phyloP scores from a whole-genome alignment of 441 rosid genomes.

The Pelargonium australe region DNA sequence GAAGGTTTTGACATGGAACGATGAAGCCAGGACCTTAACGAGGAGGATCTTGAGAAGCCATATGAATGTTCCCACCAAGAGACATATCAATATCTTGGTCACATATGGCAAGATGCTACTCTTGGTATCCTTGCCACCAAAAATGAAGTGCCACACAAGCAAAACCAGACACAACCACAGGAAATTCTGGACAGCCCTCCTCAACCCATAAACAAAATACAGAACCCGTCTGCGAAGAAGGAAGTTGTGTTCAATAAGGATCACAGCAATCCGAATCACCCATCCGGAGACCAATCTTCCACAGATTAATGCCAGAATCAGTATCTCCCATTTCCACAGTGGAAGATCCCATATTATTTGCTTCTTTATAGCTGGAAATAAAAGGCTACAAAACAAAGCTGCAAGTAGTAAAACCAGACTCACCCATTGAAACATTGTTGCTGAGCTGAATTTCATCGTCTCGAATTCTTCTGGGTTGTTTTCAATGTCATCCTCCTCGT shows the following conservation, averaged over 20 bases:
- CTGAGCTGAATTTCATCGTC: conserved; percentile 8
- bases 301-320: conserved; percentile 45
- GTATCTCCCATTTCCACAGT: conserved; percentile 59
- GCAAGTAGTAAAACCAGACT: conserved; percentile 14
- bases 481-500: conserved; percentile 15
- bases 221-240: conserved; percentile 46
- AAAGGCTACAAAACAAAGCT: conserved; percentile 35
- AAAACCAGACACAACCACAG: conserved; percentile 61
- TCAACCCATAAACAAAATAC: conserved; percentile 32
- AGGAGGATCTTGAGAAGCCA: conserved; percentile 66
- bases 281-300: conserved; percentile 52
- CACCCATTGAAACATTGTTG: conserved; percentile 10
- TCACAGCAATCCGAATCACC: conserved; percentile 43
- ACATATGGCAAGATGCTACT: conserved; percentile 3
- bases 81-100: conserved; percentile 27
- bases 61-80: conserved; percentile 44
- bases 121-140: conserved; percentile 29
- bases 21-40: conserved; percentile 65
- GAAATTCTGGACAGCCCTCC: conserved; percentile 69
- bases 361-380: conserved; percentile 28
- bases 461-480: conserved; percentile 22
- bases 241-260: conserved; percentile 44
- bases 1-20: conserved; percentile 69
- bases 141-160: conserved; percentile 47
- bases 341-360: conserved; percentile 42